Base-by-base conservation (phyloP, 106 monocot species). In the Ottelia alismoides region DNA sequence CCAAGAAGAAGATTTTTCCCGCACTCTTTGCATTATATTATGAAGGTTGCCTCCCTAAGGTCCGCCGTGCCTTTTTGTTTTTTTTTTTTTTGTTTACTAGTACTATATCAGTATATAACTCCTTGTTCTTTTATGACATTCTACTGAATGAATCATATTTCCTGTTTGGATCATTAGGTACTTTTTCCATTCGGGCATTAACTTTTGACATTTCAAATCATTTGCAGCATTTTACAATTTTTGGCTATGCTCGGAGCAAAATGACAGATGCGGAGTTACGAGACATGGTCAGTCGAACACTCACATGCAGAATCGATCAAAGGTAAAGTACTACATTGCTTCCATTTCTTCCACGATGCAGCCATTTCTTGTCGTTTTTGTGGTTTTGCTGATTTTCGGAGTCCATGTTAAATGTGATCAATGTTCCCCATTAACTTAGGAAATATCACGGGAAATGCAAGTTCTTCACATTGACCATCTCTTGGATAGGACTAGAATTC, bases 1-100 rank as follows among this genome's bases (percentile, higher is more conserved):
- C 92, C 31, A 92, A 73, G 75, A 92, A 87, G 74, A 92, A 92
- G 59, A 92, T 92, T 4, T 92, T 87, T 45, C 92, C 92, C 48
- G 92, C 92, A 31, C 74, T 92, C 44, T 92, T 92, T 65, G 89
- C 88, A 22, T 74, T 88, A 20, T 88, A 60, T 56, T 88, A 88
- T 49, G 83, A 88, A 69, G 74, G 65, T 66, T 84, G 68, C 24
- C 89, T 89, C 62, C 84, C 89, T 14, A 30, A 84, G 89, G 89
- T 85, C 30, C 68, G 25, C 22, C n/a, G 2, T 18, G 19, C 17
- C 1, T 9, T 43, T 20, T n/a, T n/a, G n/a, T n/a, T n/a, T n/a
- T n/a, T 43, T 20, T 2, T 31, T 50, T 22, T 29, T 25, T 18
- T 22, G 14, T 25, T 18, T 5, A 40, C 29, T 32, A n/a, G 23